A percentile compares a stretch with the other conserved stretches of the same genome.
These are phyloP conservation scores for Bryum argenteum DNA, from an alignment of 225 moss, liverwort and hornwort genomes.

Conservation along the genomic window DNA sequence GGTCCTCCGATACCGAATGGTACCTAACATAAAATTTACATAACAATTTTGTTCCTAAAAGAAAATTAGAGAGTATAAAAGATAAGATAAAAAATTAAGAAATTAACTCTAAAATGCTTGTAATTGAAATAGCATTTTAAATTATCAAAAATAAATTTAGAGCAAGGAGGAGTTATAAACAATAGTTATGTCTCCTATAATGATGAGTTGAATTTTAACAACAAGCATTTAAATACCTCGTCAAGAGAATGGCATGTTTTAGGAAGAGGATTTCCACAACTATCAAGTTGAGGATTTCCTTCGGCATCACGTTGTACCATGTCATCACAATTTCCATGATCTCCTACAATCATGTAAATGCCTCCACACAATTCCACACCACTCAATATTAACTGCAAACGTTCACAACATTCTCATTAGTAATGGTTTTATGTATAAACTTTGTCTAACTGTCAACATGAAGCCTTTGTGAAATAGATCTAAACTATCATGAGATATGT, in stretches of 20 bases:
- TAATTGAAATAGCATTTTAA: too few species aligned
- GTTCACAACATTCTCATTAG: neutral
- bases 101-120: too few species aligned
- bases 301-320: slow-evolving; percentile 73
- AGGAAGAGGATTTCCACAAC: slow-evolving; percentile 54
- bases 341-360: slow-evolving; percentile 72
- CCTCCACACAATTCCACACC: slow-evolving; percentile 71
- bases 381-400: slow-evolving; percentile 51
- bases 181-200: too few species aligned
- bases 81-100: too few species aligned
- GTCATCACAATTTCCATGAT: slow-evolving; percentile 79
- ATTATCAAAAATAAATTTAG: too few species aligned
- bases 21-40: slow-evolving; percentile 64
- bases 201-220: neutral
- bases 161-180: too few species aligned
- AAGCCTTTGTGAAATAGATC: neutral
- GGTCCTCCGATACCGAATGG: slow-evolving; percentile 91
- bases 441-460: neutral
- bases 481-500: neutral
- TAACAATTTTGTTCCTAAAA: too few species aligned
- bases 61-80: too few species aligned
- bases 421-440: too few species aligned
- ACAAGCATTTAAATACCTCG: slow-evolving; percentile 4
- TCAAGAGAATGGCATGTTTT: slow-evolving; percentile 72
- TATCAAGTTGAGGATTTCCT: slow-evolving; percentile 58